A percentile compares a stretch with the other conserved stretches of the same genome.
These are phyloP conservation scores for Wickerhamiella infanticola DNA, from an alignment of 1,139 yeast species.

Conservation along the genomic window DNA sequence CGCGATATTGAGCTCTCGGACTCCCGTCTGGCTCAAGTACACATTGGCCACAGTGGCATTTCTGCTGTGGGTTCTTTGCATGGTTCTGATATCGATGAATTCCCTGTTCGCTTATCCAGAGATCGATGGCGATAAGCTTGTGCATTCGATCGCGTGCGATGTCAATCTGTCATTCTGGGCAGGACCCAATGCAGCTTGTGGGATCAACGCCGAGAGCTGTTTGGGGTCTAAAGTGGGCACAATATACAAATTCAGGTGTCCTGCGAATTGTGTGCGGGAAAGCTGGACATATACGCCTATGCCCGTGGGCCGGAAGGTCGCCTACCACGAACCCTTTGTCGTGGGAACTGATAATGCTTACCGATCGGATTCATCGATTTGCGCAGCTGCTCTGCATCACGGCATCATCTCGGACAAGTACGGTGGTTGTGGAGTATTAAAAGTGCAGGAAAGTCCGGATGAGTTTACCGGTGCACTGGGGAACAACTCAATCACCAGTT, in stretches of 20 bases:
- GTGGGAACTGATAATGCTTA: conserved; percentile 61
- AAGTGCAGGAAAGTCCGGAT: conserved; percentile 40
- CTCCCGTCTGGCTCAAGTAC: conserved; percentile 1
- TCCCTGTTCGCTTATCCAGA: conserved; percentile 18
- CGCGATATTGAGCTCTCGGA: conserved; percentile 4
- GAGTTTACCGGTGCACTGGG: conserved; percentile 26
- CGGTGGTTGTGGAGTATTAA: conserved; percentile 71
- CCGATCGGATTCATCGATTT: conserved; percentile 77
- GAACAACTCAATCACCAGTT: conserved; percentile 36
- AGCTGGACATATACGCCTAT: conserved; percentile 66
- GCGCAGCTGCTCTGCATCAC: conserved; percentile 83
- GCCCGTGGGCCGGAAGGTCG: conserved; percentile 52
- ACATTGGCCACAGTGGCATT: conserved; percentile 12
- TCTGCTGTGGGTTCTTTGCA: conserved; percentile 14
- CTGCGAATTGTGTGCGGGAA: conserved; percentile 71
- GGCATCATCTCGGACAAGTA: conserved; percentile 55
- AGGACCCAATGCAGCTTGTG: conserved; percentile 62
- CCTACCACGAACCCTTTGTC: conserved; percentile 57
- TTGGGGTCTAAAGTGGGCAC: conserved; percentile 27
- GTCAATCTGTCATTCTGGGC: conserved; percentile 39
- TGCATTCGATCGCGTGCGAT: conserved; percentile 17
- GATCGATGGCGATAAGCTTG: conserved; percentile 15
- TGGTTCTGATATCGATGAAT: conserved; percentile 11
- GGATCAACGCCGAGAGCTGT: conserved; percentile 51
- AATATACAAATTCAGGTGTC: conserved; percentile 46